Conservation (phyloP, 768 basidiomycete species). For the Auricularia cornea region DNA sequence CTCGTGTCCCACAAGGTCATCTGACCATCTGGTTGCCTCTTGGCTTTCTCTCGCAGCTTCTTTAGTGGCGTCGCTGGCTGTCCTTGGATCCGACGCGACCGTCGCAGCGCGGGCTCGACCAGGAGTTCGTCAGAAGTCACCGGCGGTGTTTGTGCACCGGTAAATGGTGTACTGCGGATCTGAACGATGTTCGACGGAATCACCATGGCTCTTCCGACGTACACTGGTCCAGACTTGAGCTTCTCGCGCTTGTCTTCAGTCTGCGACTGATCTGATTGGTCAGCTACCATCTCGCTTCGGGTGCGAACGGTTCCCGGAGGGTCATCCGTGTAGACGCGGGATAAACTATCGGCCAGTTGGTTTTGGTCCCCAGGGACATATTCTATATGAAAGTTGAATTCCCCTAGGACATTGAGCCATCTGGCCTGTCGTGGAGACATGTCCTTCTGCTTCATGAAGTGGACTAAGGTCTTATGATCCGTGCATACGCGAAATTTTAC, state of each 20-base stretch:
- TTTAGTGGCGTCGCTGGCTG: no score
- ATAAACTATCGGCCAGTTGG: conserved; percentile 1
- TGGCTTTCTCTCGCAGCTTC: no score
- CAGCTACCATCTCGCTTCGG: not conserved
- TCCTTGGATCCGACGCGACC: no score
- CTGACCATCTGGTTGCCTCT: no score
- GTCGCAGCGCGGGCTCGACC: no score
- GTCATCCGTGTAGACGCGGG: conserved; percentile 4
- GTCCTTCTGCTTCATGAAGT: conserved; percentile 2
- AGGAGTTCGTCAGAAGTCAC: no score
- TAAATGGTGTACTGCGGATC: no score
- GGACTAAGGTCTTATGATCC: conserved; percentile 3
- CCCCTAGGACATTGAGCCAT: conserved; percentile 2
- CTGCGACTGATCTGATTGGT: not conserved
- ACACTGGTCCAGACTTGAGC: no score
- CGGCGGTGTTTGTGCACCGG: conserved; percentile 11
- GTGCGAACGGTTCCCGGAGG: conserved; percentile 1
- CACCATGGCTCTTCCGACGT: not conserved
- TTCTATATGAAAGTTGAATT: conserved; percentile 3
- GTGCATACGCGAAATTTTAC: conserved; percentile 1
- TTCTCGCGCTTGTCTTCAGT: not conserved
- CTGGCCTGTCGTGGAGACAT: not conserved
- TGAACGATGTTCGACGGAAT: not conserved
- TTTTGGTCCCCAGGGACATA: conserved; percentile 3
- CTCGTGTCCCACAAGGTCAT: no score